Base-by-base conservation (phyloP, 805 yeast species). In the Ogataea nakhonphanomensis region DNA sequence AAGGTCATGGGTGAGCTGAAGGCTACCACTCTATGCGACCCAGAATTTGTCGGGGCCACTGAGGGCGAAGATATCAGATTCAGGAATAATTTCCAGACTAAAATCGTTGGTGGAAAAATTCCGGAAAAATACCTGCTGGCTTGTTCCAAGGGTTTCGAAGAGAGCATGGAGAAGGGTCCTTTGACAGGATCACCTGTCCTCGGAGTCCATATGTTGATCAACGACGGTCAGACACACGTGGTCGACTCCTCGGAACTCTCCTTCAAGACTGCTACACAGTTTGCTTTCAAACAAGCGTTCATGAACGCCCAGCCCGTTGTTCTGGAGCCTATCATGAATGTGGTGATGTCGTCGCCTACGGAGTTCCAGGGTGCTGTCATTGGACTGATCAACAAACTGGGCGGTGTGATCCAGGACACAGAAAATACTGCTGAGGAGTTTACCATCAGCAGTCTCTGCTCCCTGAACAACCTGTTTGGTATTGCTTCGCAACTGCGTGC, bases 211-310 rank as follows among this genome's bases (percentile, higher is more conserved):
- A 93, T 93, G 98, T 74, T 86, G 50, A 79, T 93, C 58, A 84
- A 88, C 65, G 99, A 93, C 71, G 99, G 99, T 82, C 89, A 84
- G 51, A 85, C 93, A 40, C 99, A 93, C 67, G 84, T 87, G 58
- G 99, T 93, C 35, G 99, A 93, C 69, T 90, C 98, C 37, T 86
- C 90, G 45, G 99, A 93, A 71, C 73, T 89, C 69, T 84, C 99
- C 6, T 93, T 93, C 76, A 82, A 88, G 65, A 78, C 95, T 20
- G 99, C 99, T 17, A 84, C 98, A 5, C 75, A 77, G 56, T 82
- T 82, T 46, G 99, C 98, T 8, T 93, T 91, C 76, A 84, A 79
- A 60, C 89, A 88, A 61, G 95, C 95, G 11, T 91, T 93, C 69
- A 58, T 83, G 69, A 76, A 75, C 43, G 82, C 96, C 23, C 73